Base-by-base conservation (phyloP, 257 asterid genomes). In the Marsdenia floribunda region DNA sequence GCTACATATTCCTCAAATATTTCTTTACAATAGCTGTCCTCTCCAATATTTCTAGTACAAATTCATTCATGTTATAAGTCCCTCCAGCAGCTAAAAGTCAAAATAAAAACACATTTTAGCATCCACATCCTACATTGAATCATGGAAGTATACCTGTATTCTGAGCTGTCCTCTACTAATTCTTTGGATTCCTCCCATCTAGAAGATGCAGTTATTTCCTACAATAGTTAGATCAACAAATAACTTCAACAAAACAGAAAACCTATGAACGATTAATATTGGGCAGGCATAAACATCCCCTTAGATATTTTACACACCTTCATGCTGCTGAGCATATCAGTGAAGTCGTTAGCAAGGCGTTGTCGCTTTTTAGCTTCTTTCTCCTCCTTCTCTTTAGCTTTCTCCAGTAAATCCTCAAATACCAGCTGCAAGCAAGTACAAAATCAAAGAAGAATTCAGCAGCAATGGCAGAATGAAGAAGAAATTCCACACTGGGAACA, bases 311-410 rank as follows among this genome's bases (percentile, higher is more conserved):
- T 67, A 75, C 86, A 72, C 76, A 93, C 99, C 92, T 92, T 92
- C 65, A 86, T 73, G 57, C 82, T 77, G 88, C 88, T 86, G 82
- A 95, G 83, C 82, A 83, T 85, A 71, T 95, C 96, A 21, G 84
- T 88, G 76, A 95, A 95, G 74, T 92, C 98, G 76, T 89, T 92
- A 53, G 90, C 92, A 77, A 90, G 87, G 70, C 96, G 97, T 83
- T 88, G 93, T 42, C 88, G 95, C 87, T 90, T 95, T 84, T 89
- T 95, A 73, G 84, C 87, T 87, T 95, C 98, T 84, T 90, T 95
- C 85, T 95, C 99, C 83, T 95, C 98, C 81, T 90, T 95, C 76
- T 95, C 99, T 86, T 86, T 95, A 72, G 99, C 97, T 80, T 97
- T 90, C 79, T 89, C 98, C 59, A 92, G 82, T 70, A 95, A 86